These are phyloP conservation scores for Thermothielavioides terrestris DNA, from an alignment of 495 filamentous ascomycete species.

Conservation along the genomic window DNA sequence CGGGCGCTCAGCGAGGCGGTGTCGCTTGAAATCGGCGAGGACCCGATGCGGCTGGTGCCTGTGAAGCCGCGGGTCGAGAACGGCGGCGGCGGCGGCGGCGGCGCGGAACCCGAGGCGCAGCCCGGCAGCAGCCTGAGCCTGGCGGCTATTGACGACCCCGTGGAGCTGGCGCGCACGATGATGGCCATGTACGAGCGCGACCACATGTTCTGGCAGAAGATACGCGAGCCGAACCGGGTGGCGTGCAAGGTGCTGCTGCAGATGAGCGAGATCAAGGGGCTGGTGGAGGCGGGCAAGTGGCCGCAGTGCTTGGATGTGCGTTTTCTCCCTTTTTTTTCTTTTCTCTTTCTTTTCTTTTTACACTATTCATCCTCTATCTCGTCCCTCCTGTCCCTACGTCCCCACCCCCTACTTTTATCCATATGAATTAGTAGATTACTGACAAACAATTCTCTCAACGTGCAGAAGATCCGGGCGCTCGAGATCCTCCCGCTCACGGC, in stretches of 20 bases:
- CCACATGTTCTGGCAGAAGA: slow-evolving; percentile 61
- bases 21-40: slow-evolving; percentile 69
- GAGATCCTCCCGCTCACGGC: slow-evolving; percentile 71
- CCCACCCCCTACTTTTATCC: too few relatives aligned
- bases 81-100: too few relatives aligned
- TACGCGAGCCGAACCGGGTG: slow-evolving; percentile 56
- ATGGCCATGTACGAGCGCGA: slow-evolving; percentile 68
- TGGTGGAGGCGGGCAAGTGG: slow-evolving; percentile 64
- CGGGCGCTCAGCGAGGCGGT: slow-evolving; percentile 83
- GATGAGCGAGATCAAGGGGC: slow-evolving; percentile 66
- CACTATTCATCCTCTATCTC: too few relatives aligned
- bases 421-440: too few relatives aligned
- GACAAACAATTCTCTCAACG: too few relatives aligned
- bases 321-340: slow-evolving; percentile 1
- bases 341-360: not conserved
- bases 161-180: slow-evolving; percentile 70
- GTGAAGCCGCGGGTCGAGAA: slow-evolving; percentile 55
- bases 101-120: slow-evolving; percentile 24
- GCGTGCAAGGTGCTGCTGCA: slow-evolving; percentile 63
- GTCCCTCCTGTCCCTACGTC: too few relatives aligned
- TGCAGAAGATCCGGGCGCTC: slow-evolving; percentile 61
- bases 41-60: slow-evolving; percentile 65
- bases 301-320: slow-evolving; percentile 61
- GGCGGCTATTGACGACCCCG: slow-evolving; percentile 78
- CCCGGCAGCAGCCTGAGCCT: slow-evolving; percentile 62